Evolutionary conservation across 768 basidiomycete genomes (phyloP).

Genomic region (Neoboletus brunneissimus): DNA sequence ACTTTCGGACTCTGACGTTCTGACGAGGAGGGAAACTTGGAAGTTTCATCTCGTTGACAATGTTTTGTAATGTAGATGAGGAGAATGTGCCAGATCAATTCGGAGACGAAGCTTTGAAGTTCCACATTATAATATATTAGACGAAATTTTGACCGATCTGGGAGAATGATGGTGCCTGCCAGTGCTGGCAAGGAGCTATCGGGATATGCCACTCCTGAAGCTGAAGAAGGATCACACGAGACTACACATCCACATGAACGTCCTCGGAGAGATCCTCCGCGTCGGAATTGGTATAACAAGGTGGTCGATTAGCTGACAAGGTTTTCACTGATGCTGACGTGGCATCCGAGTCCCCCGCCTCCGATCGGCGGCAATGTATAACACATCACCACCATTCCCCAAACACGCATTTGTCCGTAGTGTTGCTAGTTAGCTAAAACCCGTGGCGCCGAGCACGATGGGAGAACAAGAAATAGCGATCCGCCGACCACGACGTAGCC

Average conservation of each 20-base stretch:
- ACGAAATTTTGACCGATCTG: no score
- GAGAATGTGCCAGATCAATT: slow-evolving; percentile 20
- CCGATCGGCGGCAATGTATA: background rate
- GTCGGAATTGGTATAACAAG: background rate
- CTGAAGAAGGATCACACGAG: background rate
- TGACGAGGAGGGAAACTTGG: no score
- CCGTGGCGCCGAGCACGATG: background rate
- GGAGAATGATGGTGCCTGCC: no score
- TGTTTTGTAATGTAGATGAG: slow-evolving; percentile 1
- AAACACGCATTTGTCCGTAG: background rate
- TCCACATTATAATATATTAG: no score
- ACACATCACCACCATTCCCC: background rate
- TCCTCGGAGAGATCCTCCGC: background rate
- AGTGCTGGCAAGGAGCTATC: background rate
- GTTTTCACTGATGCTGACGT: background rate
- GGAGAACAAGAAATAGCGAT: background rate
- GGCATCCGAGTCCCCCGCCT: background rate
- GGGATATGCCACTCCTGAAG: no score
- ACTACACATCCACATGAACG: background rate
- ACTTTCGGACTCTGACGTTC: slow-evolving; percentile 32
- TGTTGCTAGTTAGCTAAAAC: background rate
- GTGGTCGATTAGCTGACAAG: background rate
- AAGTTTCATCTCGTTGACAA: no score
- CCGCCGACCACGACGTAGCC: background rate
- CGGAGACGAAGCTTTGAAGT: no score